Evolutionary conservation across 2,329 filamentous ascomycete species (phyloP), one percentile per base, ranked within the genome.

Genomic region (Diaporthe sp.): DNA sequence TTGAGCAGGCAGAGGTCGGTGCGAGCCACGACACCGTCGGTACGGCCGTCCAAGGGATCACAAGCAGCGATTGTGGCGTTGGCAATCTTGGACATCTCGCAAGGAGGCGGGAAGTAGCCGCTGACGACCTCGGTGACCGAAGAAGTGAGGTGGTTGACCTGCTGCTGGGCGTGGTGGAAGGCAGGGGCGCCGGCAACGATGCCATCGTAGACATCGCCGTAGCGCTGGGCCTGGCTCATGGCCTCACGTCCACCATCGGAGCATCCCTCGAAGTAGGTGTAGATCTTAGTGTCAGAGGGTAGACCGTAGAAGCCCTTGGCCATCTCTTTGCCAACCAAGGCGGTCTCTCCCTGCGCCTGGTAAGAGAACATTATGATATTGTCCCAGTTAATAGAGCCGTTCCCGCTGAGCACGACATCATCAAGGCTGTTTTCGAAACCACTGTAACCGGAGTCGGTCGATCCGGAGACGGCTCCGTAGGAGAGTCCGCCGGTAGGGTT

Each of bases 21-120:
- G 7, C 82, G 79, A 30, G 80, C 77, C 56, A 91, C 83, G 6
- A 91, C 87, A 17, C 89, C 88, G 72, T 91, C 89, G 0, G 82
- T 84, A 58, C 83, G 83, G 8, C 90, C 89, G 72, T 91, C 89
- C 8, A 91, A 82, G 10, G 84, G 81, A 75, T 91, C 89, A 68
- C 89, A 92, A 47, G 85, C 85, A 1, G 82, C 81, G 61, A 91
- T 89, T 7, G 89, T 91, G 51, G 83, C 82, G 77, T 90, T 90
- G 27, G 88, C 83, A 59, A 90, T 89, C 77, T 85, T 86, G 8
- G 83, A 81, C 19, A 90, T 77, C 66, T 88, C 87, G 56, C 84
- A 85, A 0, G 86, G 81, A 3, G 84, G 81, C 3, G 86, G 84
- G 73, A 82, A 84, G 76, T 87, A 86, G 70, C 81, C 82, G 30